Evolutionary conservation across 78 protist species (phyloP), one percentile per base, ranked within the genome.

Genomic region (Dictyostelium brefeldianum): DNA sequence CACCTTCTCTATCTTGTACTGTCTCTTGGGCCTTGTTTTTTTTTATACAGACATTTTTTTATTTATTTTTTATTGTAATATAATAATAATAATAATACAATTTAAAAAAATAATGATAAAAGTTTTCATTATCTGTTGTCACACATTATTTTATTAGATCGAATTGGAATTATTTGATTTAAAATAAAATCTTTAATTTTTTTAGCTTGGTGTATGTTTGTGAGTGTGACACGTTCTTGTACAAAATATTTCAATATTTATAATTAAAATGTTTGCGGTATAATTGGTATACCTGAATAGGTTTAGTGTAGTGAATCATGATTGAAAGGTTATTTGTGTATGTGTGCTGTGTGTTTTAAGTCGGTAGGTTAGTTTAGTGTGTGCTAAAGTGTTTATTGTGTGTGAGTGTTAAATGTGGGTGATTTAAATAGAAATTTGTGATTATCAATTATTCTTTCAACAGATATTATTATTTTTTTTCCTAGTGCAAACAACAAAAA

Each of bases 81-180:
- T n/a, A n/a, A n/a, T n/a, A n/a, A n/a, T n/a, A n/a, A 57, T 22
- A 4, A 0, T 7, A 57, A 57, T n/a, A 8, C 20, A 57, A 57
- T 22, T 9, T 22, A 57, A 57, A 7, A 57, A 57, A 57, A 57
- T 22, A 10, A 56, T 12, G 22, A 64, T 64, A 64, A 64, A n/a
- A 62, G 14, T 64, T 64, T 64, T 64, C 46, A 64, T 27, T 11
- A 64, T 64, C 73, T 64, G 12, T 64, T 64, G 73, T 64, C 73
- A 64, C 73, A 64, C 73, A 64, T 27, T 27, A 64, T 64, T 64
- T 64, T 43, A 64, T 64, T 64, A 64, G 73, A 64, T 64, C 43
- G 47, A 27, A 64, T 64, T 64, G 73, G 73, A 64, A 64, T 64
- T 64, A 64, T 64, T 64, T 64, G 73, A 64, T 64, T 27, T 29